phyloP scores from a whole-genome alignment of 306 rosid genomes.

The Adenanthera pavonina region DNA sequence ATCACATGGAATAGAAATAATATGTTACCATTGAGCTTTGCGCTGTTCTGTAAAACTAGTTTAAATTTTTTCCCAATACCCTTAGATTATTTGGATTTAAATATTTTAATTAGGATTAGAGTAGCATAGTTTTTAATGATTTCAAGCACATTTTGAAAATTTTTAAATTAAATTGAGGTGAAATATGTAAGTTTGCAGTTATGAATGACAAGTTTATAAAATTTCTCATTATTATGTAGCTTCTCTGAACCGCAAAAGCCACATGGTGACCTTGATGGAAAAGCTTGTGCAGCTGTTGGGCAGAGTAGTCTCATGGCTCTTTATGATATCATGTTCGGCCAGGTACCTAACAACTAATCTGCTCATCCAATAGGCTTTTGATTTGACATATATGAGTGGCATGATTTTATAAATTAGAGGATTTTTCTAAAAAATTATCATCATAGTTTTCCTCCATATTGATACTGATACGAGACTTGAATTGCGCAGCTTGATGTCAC shows the following conservation, averaged over 20 bases:
- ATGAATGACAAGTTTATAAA: conserved; percentile 22
- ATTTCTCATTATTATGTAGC: conserved; percentile 51
- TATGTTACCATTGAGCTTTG: background rate
- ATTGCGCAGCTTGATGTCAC: conserved; percentile 91
- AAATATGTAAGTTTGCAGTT: background rate
- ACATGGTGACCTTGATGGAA: conserved; percentile 79
- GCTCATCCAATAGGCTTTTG: background rate
- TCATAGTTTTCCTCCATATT: conserved; percentile 15
- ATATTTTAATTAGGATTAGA: background rate
- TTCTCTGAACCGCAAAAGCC: conserved; percentile 94
- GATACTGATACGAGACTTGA: conserved; percentile 44
- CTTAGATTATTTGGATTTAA: background rate
- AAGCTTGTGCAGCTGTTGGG: conserved; percentile 97
- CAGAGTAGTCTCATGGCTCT: conserved; percentile 99
- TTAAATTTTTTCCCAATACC: background rate
- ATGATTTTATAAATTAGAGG: background rate
- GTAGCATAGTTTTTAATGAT: conserved; percentile 1
- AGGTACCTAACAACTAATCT: conserved; percentile 54
- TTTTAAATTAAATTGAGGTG: conserved; percentile 3
- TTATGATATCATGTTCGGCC: conserved; percentile 94
- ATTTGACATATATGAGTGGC: background rate
- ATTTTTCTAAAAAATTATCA: background rate
- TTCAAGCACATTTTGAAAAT: conserved; percentile 28
- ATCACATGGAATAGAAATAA: background rate
- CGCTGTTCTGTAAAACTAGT: background rate